Evolutionary conservation across 1,284 basidiomycete genomes (phyloP), one percentile per base, ranked within the genome.

Genomic region (Afroboletus lepidellus): DNA sequence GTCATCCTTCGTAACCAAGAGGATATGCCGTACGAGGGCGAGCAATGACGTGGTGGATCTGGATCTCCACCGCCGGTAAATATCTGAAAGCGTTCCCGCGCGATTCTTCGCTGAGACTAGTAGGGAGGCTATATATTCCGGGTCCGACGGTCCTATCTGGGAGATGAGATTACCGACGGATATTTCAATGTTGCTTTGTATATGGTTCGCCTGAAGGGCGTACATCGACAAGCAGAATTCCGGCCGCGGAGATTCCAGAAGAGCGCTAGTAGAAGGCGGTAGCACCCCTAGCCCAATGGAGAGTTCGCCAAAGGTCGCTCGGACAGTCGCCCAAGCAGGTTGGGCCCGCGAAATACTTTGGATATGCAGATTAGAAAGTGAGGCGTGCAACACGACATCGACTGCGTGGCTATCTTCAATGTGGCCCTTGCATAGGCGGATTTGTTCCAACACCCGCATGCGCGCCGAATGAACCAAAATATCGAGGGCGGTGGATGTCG

Each of bases 1-100:
- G n/a, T 75, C 69, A 27, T 77, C 69, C 32, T 71, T 70, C 8
- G 83, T 82, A 48, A 70, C 70, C 50, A 69, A 63, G 39, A 89
- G 72, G 44, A 87, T 76, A 30, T 70, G 69, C 51, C 70, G 69
- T 20, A 86, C 68, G 13, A 79, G 61, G 16, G 56, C 54, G 44
- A 66, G 68, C 41, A 69, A 67, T 16, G 60, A 59, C 11, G 57
- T 57, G 3, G 67, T 64, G n/a, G 57, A 65, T 52, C 65, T 60
- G 2, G 58, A 55, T 44, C 57, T 64, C 64, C 73, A 71, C 11
- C 63, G 56, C 51, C 55, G 51, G 41, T 55, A 55, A 15, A 49
- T 48, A 24, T 42, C 47, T 4, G 51, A 55, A 16, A 77, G 50
- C 32, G 69, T 62, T 15, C 53, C 54, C 18, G 56, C 57, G 36